phyloP scores from a whole-genome alignment of 768 basidiomycete species.

The Russula vinacea region DNA sequence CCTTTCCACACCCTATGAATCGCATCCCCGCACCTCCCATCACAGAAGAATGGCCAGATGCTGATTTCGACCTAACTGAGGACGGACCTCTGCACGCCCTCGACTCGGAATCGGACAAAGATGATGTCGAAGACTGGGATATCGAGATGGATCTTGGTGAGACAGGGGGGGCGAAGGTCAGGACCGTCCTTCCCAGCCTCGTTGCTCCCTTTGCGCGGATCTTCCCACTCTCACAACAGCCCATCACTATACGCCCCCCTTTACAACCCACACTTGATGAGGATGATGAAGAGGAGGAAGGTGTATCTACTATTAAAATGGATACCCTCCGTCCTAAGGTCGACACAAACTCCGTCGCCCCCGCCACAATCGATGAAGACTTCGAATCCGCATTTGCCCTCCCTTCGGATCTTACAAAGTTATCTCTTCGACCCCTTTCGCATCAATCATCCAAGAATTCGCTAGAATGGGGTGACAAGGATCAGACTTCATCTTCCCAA shows the following conservation, averaged over 20 bases:
- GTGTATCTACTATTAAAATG: slow-evolving; percentile 80
- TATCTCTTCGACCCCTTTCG: slow-evolving; percentile 76
- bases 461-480: slow-evolving; percentile 82
- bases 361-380: slow-evolving; percentile 55
- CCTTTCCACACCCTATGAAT: slow-evolving; percentile 42
- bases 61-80: slow-evolving; percentile 83
- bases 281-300: slow-evolving; percentile 75
- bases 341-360: slow-evolving; percentile 34
- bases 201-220: slow-evolving; percentile 42
- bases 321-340: slow-evolving; percentile 42
- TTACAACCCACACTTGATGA: slow-evolving; percentile 45
- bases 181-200: slow-evolving; percentile 40
- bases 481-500: slow-evolving; percentile 77
- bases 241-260: slow-evolving; percentile 67
- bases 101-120: slow-evolving; percentile 58
- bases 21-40: slow-evolving; percentile 56
- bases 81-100: slow-evolving; percentile 62
- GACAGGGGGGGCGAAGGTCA: slow-evolving; percentile 51
- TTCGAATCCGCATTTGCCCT: slow-evolving; percentile 81
- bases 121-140: slow-evolving; percentile 78
- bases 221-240: slow-evolving; percentile 39
- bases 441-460: slow-evolving; percentile 81
- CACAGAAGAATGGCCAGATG: slow-evolving; percentile 82
- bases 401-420: slow-evolving; percentile 73
- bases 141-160: slow-evolving; percentile 65